Evolutionary conservation across 2,329 filamentous ascomycete species (phyloP).

Genomic region (Colletotrichum tabaci): DNA sequence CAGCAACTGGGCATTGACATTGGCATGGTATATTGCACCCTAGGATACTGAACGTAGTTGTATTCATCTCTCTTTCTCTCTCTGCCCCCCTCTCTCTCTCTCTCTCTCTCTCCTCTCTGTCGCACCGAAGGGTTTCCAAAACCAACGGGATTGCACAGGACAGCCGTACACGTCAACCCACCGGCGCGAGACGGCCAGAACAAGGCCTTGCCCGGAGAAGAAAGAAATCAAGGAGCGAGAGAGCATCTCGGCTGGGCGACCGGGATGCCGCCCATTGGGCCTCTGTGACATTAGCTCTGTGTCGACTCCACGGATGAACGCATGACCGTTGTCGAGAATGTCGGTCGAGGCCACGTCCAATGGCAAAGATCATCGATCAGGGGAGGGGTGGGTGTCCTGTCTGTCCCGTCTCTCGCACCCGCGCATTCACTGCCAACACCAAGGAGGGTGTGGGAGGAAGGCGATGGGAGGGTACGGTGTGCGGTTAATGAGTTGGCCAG

Average conservation of each 20-base stretch:
- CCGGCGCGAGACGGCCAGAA: slow-evolving; percentile 8
- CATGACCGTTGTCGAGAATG: slow-evolving; percentile 64
- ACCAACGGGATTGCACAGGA: slow-evolving; percentile 2
- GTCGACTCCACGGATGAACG: slow-evolving; percentile 64
- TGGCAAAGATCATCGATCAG: slow-evolving; percentile 41
- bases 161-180: slow-evolving; percentile 2
- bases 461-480: slow-evolving; percentile 33
- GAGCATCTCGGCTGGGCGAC: slow-evolving; percentile 59
- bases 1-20: background rate
- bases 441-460: slow-evolving; percentile 18
- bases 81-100: too few relatives aligned
- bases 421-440: background rate
- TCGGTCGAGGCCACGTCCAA: slow-evolving; percentile 37
- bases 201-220: slow-evolving; percentile 44
- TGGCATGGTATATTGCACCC: background rate
- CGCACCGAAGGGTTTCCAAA: background rate
- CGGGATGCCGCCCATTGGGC: slow-evolving; percentile 58
- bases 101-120: background rate
- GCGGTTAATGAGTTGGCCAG: slow-evolving; percentile 25
- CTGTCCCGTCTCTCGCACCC: slow-evolving; percentile 6
- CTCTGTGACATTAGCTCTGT: slow-evolving; percentile 61
- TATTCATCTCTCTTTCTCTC: too few relatives aligned
- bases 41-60: background rate
- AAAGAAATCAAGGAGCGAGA: slow-evolving; percentile 49
- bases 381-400: slow-evolving; percentile 21